These are phyloP conservation scores for Botryosphaeria agaves DNA, from an alignment of 2,329 filamentous ascomycete genomes.

Conservation along the genomic window DNA sequence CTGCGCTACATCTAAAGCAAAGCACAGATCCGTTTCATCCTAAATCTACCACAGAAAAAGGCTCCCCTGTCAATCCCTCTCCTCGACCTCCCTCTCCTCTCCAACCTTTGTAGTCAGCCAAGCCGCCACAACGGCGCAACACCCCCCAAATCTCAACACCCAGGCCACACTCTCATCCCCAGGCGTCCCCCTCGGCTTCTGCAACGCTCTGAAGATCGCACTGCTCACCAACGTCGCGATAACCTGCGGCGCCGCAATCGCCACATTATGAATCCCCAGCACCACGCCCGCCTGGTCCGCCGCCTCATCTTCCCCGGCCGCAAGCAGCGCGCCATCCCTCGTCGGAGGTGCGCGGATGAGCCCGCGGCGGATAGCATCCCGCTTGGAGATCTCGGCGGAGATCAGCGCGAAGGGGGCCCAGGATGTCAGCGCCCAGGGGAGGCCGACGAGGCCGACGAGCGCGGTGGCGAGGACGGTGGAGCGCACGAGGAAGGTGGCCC, in stretches of 20 bases:
- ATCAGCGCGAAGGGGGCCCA: constrained; percentile 97
- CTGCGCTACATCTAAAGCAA: too few relatives aligned
- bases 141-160: constrained; percentile 69
- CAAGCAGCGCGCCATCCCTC: constrained; percentile 21
- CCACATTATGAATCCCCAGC: constrained; percentile 89
- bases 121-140: constrained; percentile 61
- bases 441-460: constrained; percentile 65
- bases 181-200: constrained; percentile 71
- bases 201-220: constrained; percentile 66
- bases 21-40: too few relatives aligned
- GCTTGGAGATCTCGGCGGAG: constrained; percentile 73
- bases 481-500: constrained; percentile 62
- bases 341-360: constrained; percentile 22
- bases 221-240: constrained; percentile 74
- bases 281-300: constrained; percentile 76
- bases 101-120: constrained; percentile 51
- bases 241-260: constrained; percentile 81
- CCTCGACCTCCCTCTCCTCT: constrained; percentile 36
- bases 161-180: constrained; percentile 79
- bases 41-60: too few relatives aligned
- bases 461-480: constrained; percentile 55
- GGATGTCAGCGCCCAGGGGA: constrained; percentile 82
- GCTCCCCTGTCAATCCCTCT: too few relatives aligned
- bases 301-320: constrained; percentile 33
- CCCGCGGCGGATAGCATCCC: constrained; percentile 48